Evolutionary conservation across 352 stramenopile genomes (phyloP).

Genomic region (Hyphochytrium catenoides): DNA sequence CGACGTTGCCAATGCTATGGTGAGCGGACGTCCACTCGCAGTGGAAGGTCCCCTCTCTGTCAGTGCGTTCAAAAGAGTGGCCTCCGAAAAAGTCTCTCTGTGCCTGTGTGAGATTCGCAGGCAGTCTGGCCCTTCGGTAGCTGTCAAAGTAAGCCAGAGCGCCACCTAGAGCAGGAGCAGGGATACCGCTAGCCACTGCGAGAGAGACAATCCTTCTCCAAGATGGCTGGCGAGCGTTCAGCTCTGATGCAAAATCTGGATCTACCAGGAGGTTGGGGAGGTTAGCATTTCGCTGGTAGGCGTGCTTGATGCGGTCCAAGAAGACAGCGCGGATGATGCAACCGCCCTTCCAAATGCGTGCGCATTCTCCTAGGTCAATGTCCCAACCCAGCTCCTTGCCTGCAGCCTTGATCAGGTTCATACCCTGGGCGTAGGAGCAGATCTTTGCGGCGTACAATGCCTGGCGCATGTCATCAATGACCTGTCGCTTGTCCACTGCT

Average conservation of each 20-base stretch:
- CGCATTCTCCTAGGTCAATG: slow-evolving; percentile 86
- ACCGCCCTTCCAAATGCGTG: slow-evolving; percentile 94
- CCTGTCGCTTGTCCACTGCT: slow-evolving; percentile 69
- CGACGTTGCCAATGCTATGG: slow-evolving; percentile 86
- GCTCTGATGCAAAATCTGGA: slow-evolving; percentile 79
- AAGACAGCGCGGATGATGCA: slow-evolving; percentile 97
- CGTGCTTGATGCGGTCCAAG: slow-evolving; percentile 88
- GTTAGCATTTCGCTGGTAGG: slow-evolving; percentile 67
- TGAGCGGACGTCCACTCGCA: slow-evolving; percentile 90
- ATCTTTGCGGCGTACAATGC: slow-evolving; percentile 97
- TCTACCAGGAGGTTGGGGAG: slow-evolving; percentile 93
- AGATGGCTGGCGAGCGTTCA: slow-evolving; percentile 79
- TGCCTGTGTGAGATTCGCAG: slow-evolving; percentile 93
- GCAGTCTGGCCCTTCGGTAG: slow-evolving; percentile 80
- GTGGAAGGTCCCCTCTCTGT: slow-evolving; percentile 85
- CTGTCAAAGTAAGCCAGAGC: slow-evolving; percentile 95
- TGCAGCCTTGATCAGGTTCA: slow-evolving; percentile 81
- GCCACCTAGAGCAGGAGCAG: slow-evolving; percentile 62
- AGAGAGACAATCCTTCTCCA: slow-evolving; percentile 91
- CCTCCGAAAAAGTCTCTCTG: slow-evolving; percentile 98
- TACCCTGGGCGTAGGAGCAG: slow-evolving; percentile 88
- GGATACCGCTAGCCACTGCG: slow-evolving; percentile 77
- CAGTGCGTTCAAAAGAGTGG: slow-evolving; percentile 91
- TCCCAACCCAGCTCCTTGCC: slow-evolving; percentile 88
- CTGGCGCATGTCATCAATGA: slow-evolving; percentile 86